Evolutionary conservation across 345 rosid genomes (phyloP), one percentile per base, ranked within the genome.

Genomic region (Citrus glauca): DNA sequence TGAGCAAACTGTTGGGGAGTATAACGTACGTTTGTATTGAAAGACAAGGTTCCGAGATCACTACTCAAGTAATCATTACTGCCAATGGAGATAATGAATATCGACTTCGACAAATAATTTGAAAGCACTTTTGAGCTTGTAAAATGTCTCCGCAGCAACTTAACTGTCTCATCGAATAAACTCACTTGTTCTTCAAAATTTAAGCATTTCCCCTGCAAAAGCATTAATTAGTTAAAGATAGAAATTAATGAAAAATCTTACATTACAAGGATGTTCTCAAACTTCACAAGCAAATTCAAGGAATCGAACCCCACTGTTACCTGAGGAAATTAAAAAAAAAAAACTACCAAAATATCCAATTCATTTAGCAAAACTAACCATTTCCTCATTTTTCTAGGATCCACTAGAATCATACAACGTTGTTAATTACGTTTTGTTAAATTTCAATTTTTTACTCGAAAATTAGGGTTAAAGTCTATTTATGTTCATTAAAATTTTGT

Each of bases 151-250:
- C 76, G 55, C 66, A 83, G 48, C 57, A 40, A 42, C 20, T 40
- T 33, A 0, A 80, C 63, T n/a, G 81, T 82, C 25, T 6, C 17
- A 56, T 78, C 37, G 60, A 88, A 86, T 32, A 86, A 57, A 22
- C 35, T 73, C n/a, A 88, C 80, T 63, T 86, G 90, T 20, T 88
- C 82, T 22, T 50, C 85, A 81, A 88, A 48, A 27, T 48, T 80
- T 79, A 88, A 74, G 81, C 91, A 85, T 80, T 71, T 81, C 0
- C 91, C 91, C 91, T 88, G 81, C 71, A 75, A 30, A 7, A 0
- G 28, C 42, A 5, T 6, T 59, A n/a, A n/a, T 20, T 61, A 25
- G 9, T 30, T 35, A 33, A n/a, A 72, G 14, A 10, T 9, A 32
- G 11, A 38, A 24, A 71, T 17, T 32, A 24, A 66, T 24, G 71